phyloP scores from a whole-genome alignment of 495 filamentous ascomycete genomes.

The Chaetomium cochliodes region DNA sequence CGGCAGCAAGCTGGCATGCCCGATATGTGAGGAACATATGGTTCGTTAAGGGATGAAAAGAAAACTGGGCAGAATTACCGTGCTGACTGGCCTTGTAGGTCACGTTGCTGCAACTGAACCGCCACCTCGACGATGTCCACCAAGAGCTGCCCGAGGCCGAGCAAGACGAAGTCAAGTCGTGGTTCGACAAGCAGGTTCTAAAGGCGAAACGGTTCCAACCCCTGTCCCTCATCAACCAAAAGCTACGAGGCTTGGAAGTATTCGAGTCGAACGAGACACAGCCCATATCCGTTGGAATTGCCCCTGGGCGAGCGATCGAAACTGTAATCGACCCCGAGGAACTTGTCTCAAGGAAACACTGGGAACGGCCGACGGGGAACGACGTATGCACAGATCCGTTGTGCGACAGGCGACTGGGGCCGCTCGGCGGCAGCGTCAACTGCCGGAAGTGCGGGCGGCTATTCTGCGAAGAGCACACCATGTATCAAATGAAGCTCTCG shows the following conservation, averaged over 20 bases:
- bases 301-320: constrained; percentile 34
- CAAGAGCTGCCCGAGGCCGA: constrained; percentile 88
- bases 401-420: constrained; percentile 75
- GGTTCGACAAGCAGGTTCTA: constrained; percentile 94
- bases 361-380: constrained; percentile 71
- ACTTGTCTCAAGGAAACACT: constrained; percentile 80
- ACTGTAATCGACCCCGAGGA: constrained; percentile 78
- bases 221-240: constrained; percentile 80
- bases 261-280: constrained; percentile 87
- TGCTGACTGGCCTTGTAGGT: constrained; percentile 51
- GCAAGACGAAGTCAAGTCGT: constrained; percentile 96
- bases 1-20: constrained; percentile 69
- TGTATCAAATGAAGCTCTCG: constrained; percentile 99
- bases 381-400: constrained; percentile 84
- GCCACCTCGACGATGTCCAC: constrained; percentile 92
- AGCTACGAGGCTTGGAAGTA: constrained; percentile 92
- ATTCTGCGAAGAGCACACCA: constrained; percentile 97
- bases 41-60: constrained; percentile 34
- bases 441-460: constrained; percentile 88
- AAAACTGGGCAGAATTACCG: neutral
- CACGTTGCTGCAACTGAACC: constrained; percentile 88
- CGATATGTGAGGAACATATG: constrained; percentile 98
- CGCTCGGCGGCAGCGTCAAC: constrained; percentile 80
- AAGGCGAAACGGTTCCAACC: constrained; percentile 97
- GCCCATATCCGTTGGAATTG: constrained; percentile 28